Evolutionary conservation across 1,139 yeast species (phyloP), one percentile per base, ranked within the genome.

Genomic region (Nakaseomyces uthaithaninus): DNA sequence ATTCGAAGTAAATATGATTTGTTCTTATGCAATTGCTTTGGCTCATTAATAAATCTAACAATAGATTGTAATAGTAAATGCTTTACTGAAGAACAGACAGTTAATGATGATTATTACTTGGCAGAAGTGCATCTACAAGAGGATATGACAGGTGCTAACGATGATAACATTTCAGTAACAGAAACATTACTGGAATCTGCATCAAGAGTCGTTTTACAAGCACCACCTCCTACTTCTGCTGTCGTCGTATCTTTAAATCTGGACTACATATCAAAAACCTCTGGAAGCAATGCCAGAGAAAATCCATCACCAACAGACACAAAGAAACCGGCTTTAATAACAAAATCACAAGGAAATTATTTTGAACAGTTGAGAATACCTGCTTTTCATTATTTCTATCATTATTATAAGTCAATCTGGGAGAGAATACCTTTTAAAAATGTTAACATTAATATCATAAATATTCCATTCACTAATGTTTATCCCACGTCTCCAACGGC

Each of bases 51-150:
- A 15, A 53, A 57, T 15, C 36, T 65, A 11, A 53, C 65, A 3
- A 55, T 77, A 17, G 81, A 76, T 48, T 53, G 76, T 37, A 63
- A 64, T 40, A 74, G 80, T 15, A 60, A 59, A 23, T 65, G 75
- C 7, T 76, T 77, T 45, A 69, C 44, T 2, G 42, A 47, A 20
- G 52, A 53, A 33, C 33, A 38, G 14, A 38, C 51, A 9, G 59
- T 53, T 6, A 43, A 45, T 27, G 56, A 49, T 26, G 47, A 44
- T 8, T 56, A 57, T 35, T 56, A 54, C 34, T 53, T 52, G 31
- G 41, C 45, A 6, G 45, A 49, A 15, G 42, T 38, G 3, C 46
- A 44, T 18, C 20, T 41, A 12, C 37, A 41, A 23, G 38, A 37
- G 11, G 37, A 42, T n/a, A 35, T 35, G 15, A 20, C 24, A 10